These are phyloP conservation scores for Barbarea vulgaris DNA, from an alignment of 345 rosid genomes.

Conservation along the genomic window DNA sequence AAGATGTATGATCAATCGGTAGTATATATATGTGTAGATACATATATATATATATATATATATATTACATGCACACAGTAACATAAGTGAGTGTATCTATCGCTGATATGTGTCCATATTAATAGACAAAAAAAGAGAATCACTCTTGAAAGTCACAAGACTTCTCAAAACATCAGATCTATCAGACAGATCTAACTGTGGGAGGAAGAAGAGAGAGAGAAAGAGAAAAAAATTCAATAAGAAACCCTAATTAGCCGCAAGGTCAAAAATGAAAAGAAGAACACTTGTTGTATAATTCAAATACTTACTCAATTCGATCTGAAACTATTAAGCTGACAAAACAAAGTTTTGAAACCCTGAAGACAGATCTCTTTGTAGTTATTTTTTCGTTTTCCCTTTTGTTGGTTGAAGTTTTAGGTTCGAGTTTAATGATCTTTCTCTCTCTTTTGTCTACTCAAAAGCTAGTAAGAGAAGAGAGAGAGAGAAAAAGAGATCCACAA, in stretches of 20 bases:
- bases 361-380: constrained; percentile 35
- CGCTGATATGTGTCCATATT: background rate
- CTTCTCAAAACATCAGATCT: constrained; percentile 32
- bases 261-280: constrained; percentile 16
- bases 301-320: constrained; percentile 38
- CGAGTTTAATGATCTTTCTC: constrained; percentile 38
- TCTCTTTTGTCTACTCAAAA: constrained; percentile 34
- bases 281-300: background rate
- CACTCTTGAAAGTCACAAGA: constrained; percentile 1
- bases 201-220: constrained; percentile 1
- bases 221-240: background rate
- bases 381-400: constrained; percentile 12
- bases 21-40: background rate
- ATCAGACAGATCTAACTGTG: constrained; percentile 28
- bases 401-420: constrained; percentile 37
- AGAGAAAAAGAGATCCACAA: constrained; percentile 22
- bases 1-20: background rate
- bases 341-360: constrained; percentile 36
- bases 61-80: background rate
- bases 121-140: background rate
- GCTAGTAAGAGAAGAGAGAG: constrained; percentile 22
- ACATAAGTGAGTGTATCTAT: background rate
- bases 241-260: constrained; percentile 33
- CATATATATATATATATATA: background rate
- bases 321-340: background rate